Conservation (phyloP, 345 rosid genomes). For the Dipteronia sinensis region DNA sequence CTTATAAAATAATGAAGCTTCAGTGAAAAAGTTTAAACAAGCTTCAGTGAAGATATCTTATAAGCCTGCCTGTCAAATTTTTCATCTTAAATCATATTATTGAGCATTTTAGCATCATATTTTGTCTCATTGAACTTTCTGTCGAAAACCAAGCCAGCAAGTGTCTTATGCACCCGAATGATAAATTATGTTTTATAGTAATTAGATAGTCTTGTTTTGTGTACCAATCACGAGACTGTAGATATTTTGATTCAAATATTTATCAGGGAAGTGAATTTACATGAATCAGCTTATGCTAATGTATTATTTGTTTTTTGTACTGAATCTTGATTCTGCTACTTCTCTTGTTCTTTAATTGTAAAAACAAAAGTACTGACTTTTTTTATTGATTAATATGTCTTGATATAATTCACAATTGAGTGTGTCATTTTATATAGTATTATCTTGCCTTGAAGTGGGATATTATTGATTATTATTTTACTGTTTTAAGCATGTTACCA, state of each 20-base stretch:
- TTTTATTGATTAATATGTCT: neutral
- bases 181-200: constrained; percentile 19
- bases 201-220: neutral
- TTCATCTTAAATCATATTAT: constrained; percentile 65
- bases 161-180: constrained; percentile 1
- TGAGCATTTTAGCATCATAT: constrained; percentile 26
- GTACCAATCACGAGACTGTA: neutral
- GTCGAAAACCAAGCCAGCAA: constrained; percentile 16
- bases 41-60: constrained; percentile 60
- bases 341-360: neutral
- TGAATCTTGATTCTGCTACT: neutral
- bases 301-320: constrained; percentile 1
- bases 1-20: constrained; percentile 71
- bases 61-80: constrained; percentile 79
- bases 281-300: neutral
- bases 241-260: constrained; percentile 7
- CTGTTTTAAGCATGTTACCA: neutral
- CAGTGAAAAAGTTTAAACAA: constrained; percentile 76
- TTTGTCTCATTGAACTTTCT: neutral
- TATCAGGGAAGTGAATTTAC: neutral
- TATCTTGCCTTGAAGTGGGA: too few species aligned
- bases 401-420: neutral
- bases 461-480: too few species aligned
- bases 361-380: too few species aligned
- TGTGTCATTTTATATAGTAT: too few species aligned